Conservation (phyloP, 768 basidiomycete genomes). For the Suillus americanus region DNA sequence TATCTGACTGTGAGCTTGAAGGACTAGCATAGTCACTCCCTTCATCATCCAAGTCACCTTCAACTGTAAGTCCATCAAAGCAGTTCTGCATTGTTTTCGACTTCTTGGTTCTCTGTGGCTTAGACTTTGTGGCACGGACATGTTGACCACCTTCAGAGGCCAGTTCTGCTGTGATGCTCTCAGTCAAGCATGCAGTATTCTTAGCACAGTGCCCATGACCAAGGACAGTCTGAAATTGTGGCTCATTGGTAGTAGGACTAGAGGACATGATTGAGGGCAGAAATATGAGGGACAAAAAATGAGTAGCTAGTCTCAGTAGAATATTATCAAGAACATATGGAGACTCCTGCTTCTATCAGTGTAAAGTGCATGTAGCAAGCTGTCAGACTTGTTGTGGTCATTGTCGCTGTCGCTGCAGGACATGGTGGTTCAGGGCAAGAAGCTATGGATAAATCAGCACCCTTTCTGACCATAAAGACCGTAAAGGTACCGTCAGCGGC, state of each 20-base stretch:
- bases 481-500: too few species aligned
- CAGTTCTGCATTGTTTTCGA: not conserved
- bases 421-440: not conserved
- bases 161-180: not conserved
- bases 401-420: not conserved
- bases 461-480: not conserved
- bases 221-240: not conserved
- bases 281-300: not conserved
- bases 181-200: not conserved
- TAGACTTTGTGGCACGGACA: not conserved
- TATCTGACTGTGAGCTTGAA: not conserved
- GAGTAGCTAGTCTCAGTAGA: not conserved
- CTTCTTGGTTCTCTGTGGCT: not conserved
- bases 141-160: not conserved
- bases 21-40: not conserved
- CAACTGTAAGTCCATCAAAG: not conserved
- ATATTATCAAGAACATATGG: not conserved
- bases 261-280: not conserved
- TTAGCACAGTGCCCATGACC: not conserved
- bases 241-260: not conserved
- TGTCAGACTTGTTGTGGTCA: too few species aligned
- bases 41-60: not conserved
- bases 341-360: too few species aligned
- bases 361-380: too few species aligned
- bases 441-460: not conserved